A percentile compares a stretch with the other conserved stretches of the same genome.
These are phyloP conservation scores for Verticillium nonalfalfae DNA, from an alignment of 2,329 filamentous ascomycete genomes.

Conservation along the genomic window DNA sequence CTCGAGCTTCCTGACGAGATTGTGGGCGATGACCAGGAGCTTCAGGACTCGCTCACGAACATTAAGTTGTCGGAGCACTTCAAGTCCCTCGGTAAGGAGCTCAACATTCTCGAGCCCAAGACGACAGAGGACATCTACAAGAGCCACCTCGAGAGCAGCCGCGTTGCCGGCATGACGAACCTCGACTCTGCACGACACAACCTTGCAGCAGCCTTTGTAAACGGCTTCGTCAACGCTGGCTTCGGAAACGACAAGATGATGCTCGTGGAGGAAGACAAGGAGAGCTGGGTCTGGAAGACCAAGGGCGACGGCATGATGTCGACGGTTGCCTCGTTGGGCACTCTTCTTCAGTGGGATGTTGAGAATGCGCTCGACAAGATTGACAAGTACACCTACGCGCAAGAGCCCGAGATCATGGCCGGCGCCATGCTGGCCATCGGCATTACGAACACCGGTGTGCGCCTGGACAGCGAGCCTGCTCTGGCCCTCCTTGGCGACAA, in stretches of 20 bases:
- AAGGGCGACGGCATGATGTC: constrained; percentile 98
- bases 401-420: constrained; percentile 79
- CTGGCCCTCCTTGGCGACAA: constrained; percentile 77
- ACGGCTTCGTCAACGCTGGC: constrained; percentile 93
- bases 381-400: constrained; percentile 84
- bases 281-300: constrained; percentile 98
- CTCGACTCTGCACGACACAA: constrained; percentile 95
- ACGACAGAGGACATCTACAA: constrained; percentile 99
- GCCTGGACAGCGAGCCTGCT: constrained; percentile 83
- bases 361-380: constrained; percentile 89
- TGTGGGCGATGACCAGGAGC: constrained; percentile 48
- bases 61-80: constrained; percentile 85
- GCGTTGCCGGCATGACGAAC: constrained; percentile 88
- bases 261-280: constrained; percentile 82
- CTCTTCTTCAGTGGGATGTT: constrained; percentile 88
- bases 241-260: constrained; percentile 98
- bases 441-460: constrained; percentile 90
- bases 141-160: constrained; percentile 91
- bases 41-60: constrained; percentile 82
- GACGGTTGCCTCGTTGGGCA: constrained; percentile 87
- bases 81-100: constrained; percentile 87
- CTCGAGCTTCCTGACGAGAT: constrained; percentile 55
- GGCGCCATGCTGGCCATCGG: constrained; percentile 90
- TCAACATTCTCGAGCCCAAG: constrained; percentile 96
- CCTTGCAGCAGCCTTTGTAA: constrained; percentile 91